These are phyloP conservation scores for Hysterangium stoloniferum DNA, from an alignment of 768 basidiomycete species.

Conservation along the genomic window DNA sequence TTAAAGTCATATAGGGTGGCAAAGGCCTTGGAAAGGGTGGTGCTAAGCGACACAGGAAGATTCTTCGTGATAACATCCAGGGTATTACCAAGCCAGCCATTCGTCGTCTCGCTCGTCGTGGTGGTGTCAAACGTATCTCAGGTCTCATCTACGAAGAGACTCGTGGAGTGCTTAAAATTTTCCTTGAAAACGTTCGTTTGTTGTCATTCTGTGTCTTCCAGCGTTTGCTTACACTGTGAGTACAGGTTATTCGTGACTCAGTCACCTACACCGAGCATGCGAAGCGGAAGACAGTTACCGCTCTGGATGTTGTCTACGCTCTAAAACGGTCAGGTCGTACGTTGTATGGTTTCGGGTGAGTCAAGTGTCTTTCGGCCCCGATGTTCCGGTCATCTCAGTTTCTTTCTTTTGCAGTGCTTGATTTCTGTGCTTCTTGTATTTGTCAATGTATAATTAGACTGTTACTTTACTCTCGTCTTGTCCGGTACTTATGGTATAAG, in stretches of 20 bases:
- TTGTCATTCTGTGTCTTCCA: neutral
- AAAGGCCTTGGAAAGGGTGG: constrained; percentile 75
- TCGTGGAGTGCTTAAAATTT: constrained; percentile 45
- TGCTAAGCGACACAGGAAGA: constrained; percentile 74
- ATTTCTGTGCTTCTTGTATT: neutral
- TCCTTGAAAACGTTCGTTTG: constrained; percentile 27
- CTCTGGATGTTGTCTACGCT: constrained; percentile 56
- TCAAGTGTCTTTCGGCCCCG: neutral
- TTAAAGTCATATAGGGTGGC: neutral
- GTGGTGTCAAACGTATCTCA: constrained; percentile 47
- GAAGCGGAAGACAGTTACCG: constrained; percentile 48
- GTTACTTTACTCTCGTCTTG: neutral
- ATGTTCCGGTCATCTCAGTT: neutral
- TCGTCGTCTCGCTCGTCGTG: constrained; percentile 44
- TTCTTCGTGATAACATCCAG: constrained; percentile 77
- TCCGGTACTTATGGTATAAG: no score
- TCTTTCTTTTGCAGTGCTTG: neutral
- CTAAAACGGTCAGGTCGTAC: constrained; percentile 52
- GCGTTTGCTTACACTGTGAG: neutral
- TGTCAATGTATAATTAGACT: neutral
- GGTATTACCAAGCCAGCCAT: constrained; percentile 47
- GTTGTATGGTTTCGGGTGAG: constrained; percentile 45
- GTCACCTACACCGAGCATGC: constrained; percentile 61
- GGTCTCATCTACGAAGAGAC: constrained; percentile 41
- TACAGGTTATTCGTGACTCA: constrained; percentile 40